Evolutionary conservation across 257 asterid genomes (phyloP).

Genomic region (Solanum verrucosum): DNA sequence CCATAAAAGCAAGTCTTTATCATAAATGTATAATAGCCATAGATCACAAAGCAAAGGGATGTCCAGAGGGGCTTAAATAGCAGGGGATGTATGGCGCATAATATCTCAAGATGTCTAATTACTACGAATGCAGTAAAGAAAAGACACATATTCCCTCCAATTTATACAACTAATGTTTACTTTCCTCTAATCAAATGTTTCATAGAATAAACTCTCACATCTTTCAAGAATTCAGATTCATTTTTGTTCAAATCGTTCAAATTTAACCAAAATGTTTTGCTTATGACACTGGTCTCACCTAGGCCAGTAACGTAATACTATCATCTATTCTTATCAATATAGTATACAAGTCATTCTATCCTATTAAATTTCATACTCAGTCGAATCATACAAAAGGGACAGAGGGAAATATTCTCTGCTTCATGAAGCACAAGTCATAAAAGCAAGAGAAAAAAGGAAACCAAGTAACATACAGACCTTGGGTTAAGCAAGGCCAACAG

Average conservation of each 20-base stretch:
- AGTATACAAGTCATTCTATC: not conserved
- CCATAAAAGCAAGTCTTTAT: not conserved
- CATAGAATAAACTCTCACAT: not conserved
- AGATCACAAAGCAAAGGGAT: not conserved
- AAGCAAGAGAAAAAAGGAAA: not conserved
- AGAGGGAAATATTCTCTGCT: not conserved
- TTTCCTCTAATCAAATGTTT: not conserved
- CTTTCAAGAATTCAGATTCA: not conserved
- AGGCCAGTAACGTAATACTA: not conserved
- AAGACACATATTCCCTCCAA: not conserved
- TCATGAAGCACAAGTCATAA: not conserved
- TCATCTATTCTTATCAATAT: not conserved
- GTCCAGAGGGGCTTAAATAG: not conserved
- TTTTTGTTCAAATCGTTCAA: not conserved
- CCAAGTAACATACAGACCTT: conserved; percentile 28
- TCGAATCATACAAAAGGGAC: not conserved
- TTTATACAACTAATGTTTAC: not conserved
- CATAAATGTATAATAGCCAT: not conserved
- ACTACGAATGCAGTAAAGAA: not conserved
- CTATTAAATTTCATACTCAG: not conserved
- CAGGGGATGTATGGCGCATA: not conserved
- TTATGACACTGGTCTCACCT: not conserved
- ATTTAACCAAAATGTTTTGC: not conserved
- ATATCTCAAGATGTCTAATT: not conserved
- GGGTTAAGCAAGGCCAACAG: conserved; percentile 50